Evolutionary conservation across 306 rosid species (phyloP), one percentile per base, ranked within the genome.

Genomic region (Mucuna pruriens): DNA sequence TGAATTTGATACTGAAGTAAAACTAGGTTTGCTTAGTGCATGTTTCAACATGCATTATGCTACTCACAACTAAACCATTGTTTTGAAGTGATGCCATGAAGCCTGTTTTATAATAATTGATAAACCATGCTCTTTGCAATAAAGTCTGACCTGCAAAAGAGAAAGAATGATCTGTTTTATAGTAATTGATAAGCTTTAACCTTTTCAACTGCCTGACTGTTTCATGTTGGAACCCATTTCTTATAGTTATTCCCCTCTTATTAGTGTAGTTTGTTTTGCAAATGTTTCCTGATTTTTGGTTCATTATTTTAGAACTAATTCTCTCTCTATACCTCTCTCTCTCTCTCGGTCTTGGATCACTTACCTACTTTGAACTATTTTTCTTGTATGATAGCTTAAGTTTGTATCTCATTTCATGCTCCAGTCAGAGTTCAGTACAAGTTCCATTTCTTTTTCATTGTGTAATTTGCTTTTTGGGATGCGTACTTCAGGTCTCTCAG

Each of bases 401-500:
- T 72, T 65, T 54, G 26, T 31, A 31, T 70, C 12, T 33, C 42
- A 39, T 49, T 12, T 78, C 55, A 45, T 44, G 16, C 13, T 34
- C 33, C 26, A 10, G 19, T 49, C 31, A 15, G 17, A 23, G 38
- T 48, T 42, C 36, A 17, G 45, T 29, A 20, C 54, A 33, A 19
- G 39, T 86, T 61, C n/a, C 11, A 38, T 34, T 20, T 79, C 42
- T 44, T 40, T 70, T 65, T 46, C 9, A 20, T 29, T 66, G 31
- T 81, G 23, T 61, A 57, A 81, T 38, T 48, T 78, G 34, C 3
- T 71, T 75, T 17, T 64, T 64, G 40, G 46, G 42, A 31, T 83
- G 71, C 80, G 71, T 39, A 83, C 36, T 76, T 9, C 74, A 83
- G 89, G 89, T 33, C 34, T 80, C 31, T 31, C 85, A 55, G 49